Evolutionary conservation across 1,284 basidiomycete species (phyloP), one percentile per base, ranked within the genome.

Genomic region (Cryptococcus neoformans): DNA sequence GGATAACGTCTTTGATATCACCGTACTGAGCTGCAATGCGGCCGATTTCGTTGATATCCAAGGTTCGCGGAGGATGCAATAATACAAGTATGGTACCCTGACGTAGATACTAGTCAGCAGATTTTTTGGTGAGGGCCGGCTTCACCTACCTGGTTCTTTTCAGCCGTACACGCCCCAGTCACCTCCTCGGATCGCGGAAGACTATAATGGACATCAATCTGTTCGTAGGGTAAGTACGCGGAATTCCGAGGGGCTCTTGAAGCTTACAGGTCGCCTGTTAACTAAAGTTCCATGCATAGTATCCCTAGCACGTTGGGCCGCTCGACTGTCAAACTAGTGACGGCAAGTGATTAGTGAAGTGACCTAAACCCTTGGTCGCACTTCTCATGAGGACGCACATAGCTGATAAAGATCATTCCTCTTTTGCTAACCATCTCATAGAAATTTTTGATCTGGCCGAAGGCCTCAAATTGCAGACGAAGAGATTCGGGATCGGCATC

Each of bases 171-270:
- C 36, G 86, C 84, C 66, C 85, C 76, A 37, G 78, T 83, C 54
- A 80, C 74, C 59, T 88, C 86, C 55, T 98, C 92, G 65, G 90
- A 91, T 59, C 90, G 87, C 4, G 95, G 95, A 41, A 99, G 80
- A 35, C 91, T 94, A 79, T 93, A 99, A 76, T 99, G 95, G 0
- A 99, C 94, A 80, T 99, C 95, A 74, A 98, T 95, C 89, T 95
- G 67, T 38, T 36, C n/a, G 11, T 28, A 4, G 21, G 10, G 42
- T 37, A 39, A 34, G 44, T 28, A 14, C 48, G 47, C 11, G 8
- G 11, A 37, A 14, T n/a, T 16, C 39, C 47, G 56, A 49, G 4
- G 66, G 62, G 16, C 57, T 53, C 10, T 34, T 21, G 21, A 35
- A 8, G 80, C 89, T 79, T 68, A 93, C 90, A 40, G 89, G 87